phyloP scores from a whole-genome alignment of 306 rosid species.

The Alnus rubra region DNA sequence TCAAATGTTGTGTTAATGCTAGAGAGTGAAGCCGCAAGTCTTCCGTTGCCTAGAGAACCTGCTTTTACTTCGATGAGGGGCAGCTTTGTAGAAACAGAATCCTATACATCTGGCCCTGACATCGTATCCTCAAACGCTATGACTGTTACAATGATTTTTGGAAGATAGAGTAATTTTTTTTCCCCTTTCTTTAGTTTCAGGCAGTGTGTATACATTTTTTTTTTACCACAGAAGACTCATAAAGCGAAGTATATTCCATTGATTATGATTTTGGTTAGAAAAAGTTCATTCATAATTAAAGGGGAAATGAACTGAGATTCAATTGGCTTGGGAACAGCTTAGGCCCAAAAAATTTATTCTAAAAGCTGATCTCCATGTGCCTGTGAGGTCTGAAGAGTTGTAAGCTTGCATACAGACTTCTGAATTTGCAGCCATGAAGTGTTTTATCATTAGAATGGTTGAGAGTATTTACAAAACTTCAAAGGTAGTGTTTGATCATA shows the following conservation, averaged over 20 bases:
- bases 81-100: constrained; percentile 40
- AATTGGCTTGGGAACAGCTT: not conserved
- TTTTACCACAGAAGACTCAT: not conserved
- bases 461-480: too few species aligned
- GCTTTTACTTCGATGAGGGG: constrained; percentile 53
- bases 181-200: not conserved
- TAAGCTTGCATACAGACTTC: too few species aligned
- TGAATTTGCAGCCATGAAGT: too few species aligned
- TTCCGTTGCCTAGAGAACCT: constrained; percentile 67
- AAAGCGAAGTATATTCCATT: not conserved
- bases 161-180: constrained; percentile 44
- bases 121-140: constrained; percentile 37
- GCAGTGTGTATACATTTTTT: not conserved
- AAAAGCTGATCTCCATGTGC: too few species aligned
- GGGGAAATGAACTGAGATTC: not conserved
- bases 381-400: too few species aligned
- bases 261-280: too few species aligned
- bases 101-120: not conserved
- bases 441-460: too few species aligned
- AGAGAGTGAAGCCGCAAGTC: constrained; percentile 68
- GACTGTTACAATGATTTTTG: constrained; percentile 57
- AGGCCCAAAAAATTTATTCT: not conserved
- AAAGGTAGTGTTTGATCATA: too few species aligned
- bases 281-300: not conserved
- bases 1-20: constrained; percentile 70